Percentiles rank a stretch among this genome's conserved stretches.
Evolutionary conservation across 208 protist genomes (phyloP).

Genomic region (Leishmania turanica): DNA sequence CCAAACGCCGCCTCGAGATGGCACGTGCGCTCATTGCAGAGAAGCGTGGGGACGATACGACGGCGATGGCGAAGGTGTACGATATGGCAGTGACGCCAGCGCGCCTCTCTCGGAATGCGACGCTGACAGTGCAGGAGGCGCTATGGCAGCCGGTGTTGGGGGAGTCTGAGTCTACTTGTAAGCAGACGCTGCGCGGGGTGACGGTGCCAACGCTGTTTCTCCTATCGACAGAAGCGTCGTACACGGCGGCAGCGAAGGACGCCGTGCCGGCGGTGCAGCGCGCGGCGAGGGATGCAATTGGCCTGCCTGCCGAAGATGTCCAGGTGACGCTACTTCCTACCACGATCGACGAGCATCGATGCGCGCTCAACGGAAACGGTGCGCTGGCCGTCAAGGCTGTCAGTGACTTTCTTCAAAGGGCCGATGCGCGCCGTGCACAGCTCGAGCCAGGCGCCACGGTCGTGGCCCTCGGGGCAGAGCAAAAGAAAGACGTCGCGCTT

Average conservation of each 20-base stretch:
- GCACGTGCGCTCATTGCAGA: constrained; percentile 40
- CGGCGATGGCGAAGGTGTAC: constrained; percentile 51
- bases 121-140: constrained; percentile 74
- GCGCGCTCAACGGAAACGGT: constrained; percentile 54
- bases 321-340: constrained; percentile 55
- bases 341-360: constrained; percentile 70
- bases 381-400: constrained; percentile 41
- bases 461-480: constrained; percentile 13
- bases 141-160: constrained; percentile 64
- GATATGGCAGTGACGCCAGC: constrained; percentile 75
- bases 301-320: constrained; percentile 37
- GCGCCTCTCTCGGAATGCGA: constrained; percentile 44
- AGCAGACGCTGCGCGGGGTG: constrained; percentile 34
- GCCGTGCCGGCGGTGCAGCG: constrained; percentile 32
- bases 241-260: constrained; percentile 30
- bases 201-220: constrained; percentile 63
- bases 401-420: constrained; percentile 43
- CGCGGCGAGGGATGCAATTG: constrained; percentile 31
- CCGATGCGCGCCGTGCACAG: constrained; percentile 28
- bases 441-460: constrained; percentile 26
- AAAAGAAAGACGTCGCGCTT: constrained; percentile 29
- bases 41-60: constrained; percentile 50
- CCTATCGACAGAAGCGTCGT: constrained; percentile 58
- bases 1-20: constrained; percentile 31
- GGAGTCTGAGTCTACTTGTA: constrained; percentile 31